Base-by-base conservation (phyloP, 208 protist genomes). In the Crithidia sp. region DNA sequence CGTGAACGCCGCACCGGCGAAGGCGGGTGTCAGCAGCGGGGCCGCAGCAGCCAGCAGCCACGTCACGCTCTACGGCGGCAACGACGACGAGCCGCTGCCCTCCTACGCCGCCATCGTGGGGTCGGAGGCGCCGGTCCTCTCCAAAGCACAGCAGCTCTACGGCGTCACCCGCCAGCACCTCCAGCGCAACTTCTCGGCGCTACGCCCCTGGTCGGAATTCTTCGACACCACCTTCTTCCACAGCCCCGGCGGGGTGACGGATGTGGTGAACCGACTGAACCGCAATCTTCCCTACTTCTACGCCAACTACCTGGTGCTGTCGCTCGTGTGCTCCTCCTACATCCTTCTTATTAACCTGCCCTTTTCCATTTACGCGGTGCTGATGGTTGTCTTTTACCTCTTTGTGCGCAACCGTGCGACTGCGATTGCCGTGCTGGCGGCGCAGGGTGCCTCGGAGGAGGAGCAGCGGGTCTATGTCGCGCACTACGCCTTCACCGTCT, bases 281-380 rank as follows among this genome's bases (percentile, higher is more conserved):
- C 71, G 79, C 17, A 97, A 97, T 59, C 65, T 91, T 19, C 76
- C 82, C 36, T 84, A 94, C 80, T 97, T 95, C 67, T 92, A 95
- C 79, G 74, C 86, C n/a, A 97, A 97, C 76, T 97, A 97, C 77
- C 68, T 97, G 36, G 72, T 96, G 10, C 67, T 96, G 8, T 91
- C 90, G n/a, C 28, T 95, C 4, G 19, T 91, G 14, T 86, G 91
- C 68, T 91, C 84, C 6, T 87, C 86, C 0, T 95, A 92, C 74
- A 83, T 95, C 17, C 63, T 97, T 17, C 71, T 97, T 7, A 84
- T 90, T 71, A 95, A 97, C 65, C 82, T 86, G 37, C 16, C 79
- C 39, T 96, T 97, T 76, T 81, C 80, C 14, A 17, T 97, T 19
- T 93, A 85, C 54, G 61, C 90, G 36, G 45, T 91, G 41, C 5